Base-by-base conservation (phyloP, 495 filamentous ascomycete genomes). In the Penicillium bialowiezense region DNA sequence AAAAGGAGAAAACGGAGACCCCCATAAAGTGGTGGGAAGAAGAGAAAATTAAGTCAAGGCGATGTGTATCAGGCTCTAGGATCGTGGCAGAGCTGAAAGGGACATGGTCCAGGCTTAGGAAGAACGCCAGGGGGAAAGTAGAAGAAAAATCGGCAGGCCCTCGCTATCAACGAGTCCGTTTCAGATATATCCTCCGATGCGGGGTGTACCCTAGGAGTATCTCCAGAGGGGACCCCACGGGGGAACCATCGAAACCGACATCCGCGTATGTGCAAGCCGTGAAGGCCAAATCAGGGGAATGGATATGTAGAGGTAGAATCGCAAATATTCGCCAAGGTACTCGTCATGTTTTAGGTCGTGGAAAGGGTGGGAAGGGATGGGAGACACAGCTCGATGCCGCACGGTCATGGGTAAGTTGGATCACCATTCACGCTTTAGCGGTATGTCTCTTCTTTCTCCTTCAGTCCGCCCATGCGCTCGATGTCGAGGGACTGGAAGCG, bases 401-500 rank as follows among this genome's bases (percentile, higher is more conserved):
- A 47, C 21, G 28, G 32, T 15, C 23, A 44, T 15, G 32, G 39
- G 28, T 37, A 50, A 43, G 31, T 28, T 18, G 23, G 40, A 29
- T 32, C 14, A 31, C 38, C 28, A 36, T n/a, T 32, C 7, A 37
- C 48, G 41, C 38, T 56, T 55, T 68, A 76, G 24, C 63, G 64
- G 58, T 69, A 73, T 55, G 60, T 53, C 34, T 74, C 64, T 54
- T 84, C 80, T 74, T 91, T 95, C 79, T 97, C 95, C 69, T 90
- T 95, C 47, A 97, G 70, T 26, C 95, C 93, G 46, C 93, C 93
- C 63, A 98, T 93, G 48, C 88, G 87, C 41, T 97, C 91, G 50
- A 98, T 82, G 62, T 98, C 93, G 52, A 98, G 76, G 9, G 90
- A 91, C 57, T 93, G 86, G 72, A 96, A 96, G 47, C 89, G 82